These are phyloP conservation scores for Botrytis sinoallii DNA, from an alignment of 2,329 filamentous ascomycete species.

Conservation along the genomic window DNA sequence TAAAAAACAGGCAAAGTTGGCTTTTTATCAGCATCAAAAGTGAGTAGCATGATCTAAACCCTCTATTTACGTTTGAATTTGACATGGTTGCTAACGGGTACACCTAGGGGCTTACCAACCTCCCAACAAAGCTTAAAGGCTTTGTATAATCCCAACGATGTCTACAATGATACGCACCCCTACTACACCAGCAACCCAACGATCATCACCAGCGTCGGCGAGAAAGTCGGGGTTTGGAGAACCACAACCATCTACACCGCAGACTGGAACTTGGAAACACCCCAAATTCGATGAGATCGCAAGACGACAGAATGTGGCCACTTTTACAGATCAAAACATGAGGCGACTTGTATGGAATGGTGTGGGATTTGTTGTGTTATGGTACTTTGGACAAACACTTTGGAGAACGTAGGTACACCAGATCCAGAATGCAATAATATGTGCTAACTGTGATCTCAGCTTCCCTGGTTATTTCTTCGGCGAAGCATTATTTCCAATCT, in stretches of 20 bases:
- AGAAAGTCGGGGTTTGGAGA: conserved; percentile 5
- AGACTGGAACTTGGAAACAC: conserved; percentile 81
- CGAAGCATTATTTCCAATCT: conserved; percentile 28
- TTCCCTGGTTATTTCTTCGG: conserved; percentile 32
- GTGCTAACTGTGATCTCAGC: conserved; percentile 26
- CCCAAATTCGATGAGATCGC: conserved; percentile 86
- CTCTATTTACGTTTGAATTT: not conserved
- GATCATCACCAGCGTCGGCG: conserved; percentile 3
- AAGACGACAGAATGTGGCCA: conserved; percentile 71
- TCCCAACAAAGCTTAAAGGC: not conserved
- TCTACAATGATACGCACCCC: conserved; percentile 29
- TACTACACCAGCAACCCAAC: conserved; percentile 29
- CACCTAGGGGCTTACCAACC: not conserved
- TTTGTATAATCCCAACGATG: conserved; percentile 21
- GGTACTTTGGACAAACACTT: conserved; percentile 43
- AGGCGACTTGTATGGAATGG: conserved; percentile 67
- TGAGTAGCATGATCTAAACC: not conserved
- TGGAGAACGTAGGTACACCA: conserved; percentile 27
- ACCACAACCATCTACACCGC: conserved; percentile 14
- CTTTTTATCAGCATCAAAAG: not conserved
- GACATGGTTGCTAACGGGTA: not conserved
- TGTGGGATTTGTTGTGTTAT: conserved; percentile 49
- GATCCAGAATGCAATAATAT: not conserved
- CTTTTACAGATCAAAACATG: conserved; percentile 76
- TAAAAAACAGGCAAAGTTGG: conserved; percentile 21